Conservation (phyloP, 441 rosid genomes). For the Viola pubescens region DNA sequence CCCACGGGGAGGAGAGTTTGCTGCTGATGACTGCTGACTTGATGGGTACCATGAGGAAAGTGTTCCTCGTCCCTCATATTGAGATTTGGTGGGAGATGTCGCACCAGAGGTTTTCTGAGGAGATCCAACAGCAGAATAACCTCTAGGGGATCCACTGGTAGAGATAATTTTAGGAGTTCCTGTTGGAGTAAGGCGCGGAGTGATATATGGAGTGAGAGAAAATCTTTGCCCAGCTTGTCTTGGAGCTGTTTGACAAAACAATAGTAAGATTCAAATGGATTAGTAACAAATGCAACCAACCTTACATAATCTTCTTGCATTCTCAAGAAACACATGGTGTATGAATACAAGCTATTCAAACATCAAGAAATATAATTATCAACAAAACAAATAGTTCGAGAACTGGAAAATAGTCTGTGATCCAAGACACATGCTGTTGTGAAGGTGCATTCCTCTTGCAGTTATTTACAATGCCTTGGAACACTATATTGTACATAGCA, state of each 20-base stretch:
- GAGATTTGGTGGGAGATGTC: conserved; percentile 55
- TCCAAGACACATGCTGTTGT: too few species aligned
- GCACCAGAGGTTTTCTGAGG: conserved; percentile 56
- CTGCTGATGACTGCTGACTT: conserved; percentile 81
- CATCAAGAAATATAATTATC: too few species aligned
- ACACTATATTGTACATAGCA: too few species aligned
- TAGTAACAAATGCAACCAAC: too few species aligned
- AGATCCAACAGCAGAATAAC: conserved; percentile 62
- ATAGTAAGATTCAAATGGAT: conserved; percentile 2
- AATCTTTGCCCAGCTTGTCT: conserved; percentile 39
- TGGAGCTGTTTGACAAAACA: conserved; percentile 33
- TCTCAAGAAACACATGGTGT: too few species aligned
- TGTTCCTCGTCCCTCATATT: conserved; percentile 40
- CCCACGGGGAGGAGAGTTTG: conserved; percentile 73
- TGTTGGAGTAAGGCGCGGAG: conserved; percentile 71
- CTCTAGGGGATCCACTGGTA: conserved; percentile 55
- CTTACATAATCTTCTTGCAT: too few species aligned
- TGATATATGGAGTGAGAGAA: conserved; percentile 68
- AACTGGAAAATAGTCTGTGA: too few species aligned
- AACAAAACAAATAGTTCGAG: too few species aligned
- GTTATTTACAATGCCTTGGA: too few species aligned
- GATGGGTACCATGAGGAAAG: conserved; percentile 64
- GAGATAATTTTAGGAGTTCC: conserved; percentile 72
- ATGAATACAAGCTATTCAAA: too few species aligned
- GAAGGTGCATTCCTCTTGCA: too few species aligned